phyloP scores from a whole-genome alignment of 352 stramenopile species.

The Thalassiosira hispida region DNA sequence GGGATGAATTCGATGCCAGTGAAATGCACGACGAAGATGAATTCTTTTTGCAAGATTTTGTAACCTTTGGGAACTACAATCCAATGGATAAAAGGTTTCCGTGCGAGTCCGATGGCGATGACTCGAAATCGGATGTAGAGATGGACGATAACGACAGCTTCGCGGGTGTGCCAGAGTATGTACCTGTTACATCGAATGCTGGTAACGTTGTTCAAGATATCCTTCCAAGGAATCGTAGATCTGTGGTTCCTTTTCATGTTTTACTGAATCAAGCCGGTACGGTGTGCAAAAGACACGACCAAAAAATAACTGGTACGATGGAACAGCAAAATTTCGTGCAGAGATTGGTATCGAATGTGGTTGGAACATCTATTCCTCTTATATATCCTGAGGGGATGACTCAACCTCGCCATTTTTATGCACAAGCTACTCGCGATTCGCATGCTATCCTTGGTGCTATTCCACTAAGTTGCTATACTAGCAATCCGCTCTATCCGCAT shows the following conservation, averaged over 20 bases:
- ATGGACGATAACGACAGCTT: too few species aligned
- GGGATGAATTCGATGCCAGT: too few species aligned
- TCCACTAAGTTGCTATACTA: slow-evolving; percentile 32
- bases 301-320: slow-evolving; percentile 23
- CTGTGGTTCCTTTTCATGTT: slow-evolving; percentile 34
- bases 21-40: too few species aligned
- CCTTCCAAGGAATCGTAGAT: background rate
- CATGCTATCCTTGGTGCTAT: slow-evolving; percentile 14
- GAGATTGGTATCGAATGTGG: slow-evolving; percentile 23
- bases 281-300: slow-evolving; percentile 24
- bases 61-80: slow-evolving; percentile 2
- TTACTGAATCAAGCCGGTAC: slow-evolving; percentile 40
- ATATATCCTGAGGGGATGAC: slow-evolving; percentile 24
- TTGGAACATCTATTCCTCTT: slow-evolving; percentile 23
- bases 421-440: slow-evolving; percentile 19
- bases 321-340: slow-evolving; percentile 43
- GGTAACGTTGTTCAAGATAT: slow-evolving; percentile 9
- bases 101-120: too few species aligned
- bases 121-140: slow-evolving; percentile 1
- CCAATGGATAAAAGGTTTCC: too few species aligned
- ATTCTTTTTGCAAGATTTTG: slow-evolving; percentile 19
- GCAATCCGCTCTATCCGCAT: slow-evolving; percentile 3
- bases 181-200: slow-evolving; percentile 16
- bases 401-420: slow-evolving; percentile 41
- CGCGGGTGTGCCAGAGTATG: too few species aligned